Evolutionary conservation across 805 yeast species (phyloP).

Genomic region (Starmerella vitae): DNA sequence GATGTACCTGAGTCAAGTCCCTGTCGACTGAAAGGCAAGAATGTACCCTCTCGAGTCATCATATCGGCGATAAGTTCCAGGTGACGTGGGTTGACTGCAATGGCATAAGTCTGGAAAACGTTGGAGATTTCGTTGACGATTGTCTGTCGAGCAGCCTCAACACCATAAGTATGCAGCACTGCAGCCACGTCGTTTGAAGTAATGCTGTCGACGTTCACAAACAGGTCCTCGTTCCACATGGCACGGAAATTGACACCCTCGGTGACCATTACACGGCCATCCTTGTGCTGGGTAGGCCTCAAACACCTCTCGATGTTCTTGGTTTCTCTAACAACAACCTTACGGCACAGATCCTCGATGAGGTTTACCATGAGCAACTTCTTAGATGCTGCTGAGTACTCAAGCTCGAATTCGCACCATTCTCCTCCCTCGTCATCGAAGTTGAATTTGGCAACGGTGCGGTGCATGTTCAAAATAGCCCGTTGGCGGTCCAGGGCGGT

Average conservation of each 20-base stretch:
- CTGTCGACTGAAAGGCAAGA: constrained; percentile 92
- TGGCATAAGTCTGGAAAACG: constrained; percentile 93
- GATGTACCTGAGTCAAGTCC: constrained; percentile 95
- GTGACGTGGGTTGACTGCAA: constrained; percentile 83
- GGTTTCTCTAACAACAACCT: constrained; percentile 84
- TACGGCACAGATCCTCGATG: constrained; percentile 80
- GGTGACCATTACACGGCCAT: constrained; percentile 68
- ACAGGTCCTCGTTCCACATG: constrained; percentile 96
- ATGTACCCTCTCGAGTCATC: constrained; percentile 98
- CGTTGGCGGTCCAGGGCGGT: constrained; percentile 73
- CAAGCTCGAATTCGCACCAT: constrained; percentile 87
- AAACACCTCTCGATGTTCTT: constrained; percentile 86
- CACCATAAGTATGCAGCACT: constrained; percentile 85
- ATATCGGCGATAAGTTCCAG: constrained; percentile 93
- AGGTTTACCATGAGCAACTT: constrained; percentile 95
- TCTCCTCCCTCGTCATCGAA: constrained; percentile 80
- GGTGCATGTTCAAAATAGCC: constrained; percentile 61
- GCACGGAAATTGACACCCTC: constrained; percentile 97
- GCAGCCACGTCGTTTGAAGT: constrained; percentile 87
- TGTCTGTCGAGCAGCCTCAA: constrained; percentile 97
- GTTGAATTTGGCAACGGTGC: constrained; percentile 62
- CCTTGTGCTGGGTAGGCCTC: constrained; percentile 58
- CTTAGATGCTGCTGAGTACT: constrained; percentile 71
- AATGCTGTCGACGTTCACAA: constrained; percentile 78
- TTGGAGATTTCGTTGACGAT: constrained; percentile 90